Percentiles rank a stretch among this genome's conserved stretches.
Conservation (phyloP, 371 early-diverging fungal genomes). For the Circinella minor region DNA sequence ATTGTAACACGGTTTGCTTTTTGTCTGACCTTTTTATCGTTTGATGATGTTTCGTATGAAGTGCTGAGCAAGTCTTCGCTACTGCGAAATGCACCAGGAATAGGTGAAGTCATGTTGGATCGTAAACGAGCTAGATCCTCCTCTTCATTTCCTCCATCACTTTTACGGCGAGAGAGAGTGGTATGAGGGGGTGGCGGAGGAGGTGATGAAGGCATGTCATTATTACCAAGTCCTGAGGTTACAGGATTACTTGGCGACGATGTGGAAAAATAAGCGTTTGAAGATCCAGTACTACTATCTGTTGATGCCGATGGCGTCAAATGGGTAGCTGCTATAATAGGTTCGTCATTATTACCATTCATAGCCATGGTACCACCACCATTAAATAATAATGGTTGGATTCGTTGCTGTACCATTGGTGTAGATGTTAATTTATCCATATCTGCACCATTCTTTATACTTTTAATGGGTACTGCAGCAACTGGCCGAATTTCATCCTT, state of each 20-base stretch:
- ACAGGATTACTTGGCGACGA: slow-evolving; percentile 3
- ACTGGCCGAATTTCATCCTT: slow-evolving; percentile 41
- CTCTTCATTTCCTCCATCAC: slow-evolving; percentile 23
- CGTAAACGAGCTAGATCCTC: slow-evolving; percentile 21
- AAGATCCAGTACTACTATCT: slow-evolving; percentile 12
- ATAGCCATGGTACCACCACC: no score
- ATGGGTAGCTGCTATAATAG: not conserved
- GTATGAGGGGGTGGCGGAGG: slow-evolving; percentile 28
- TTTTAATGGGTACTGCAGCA: slow-evolving; percentile 25
- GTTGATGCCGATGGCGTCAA: slow-evolving; percentile 20
- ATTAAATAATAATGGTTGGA: not conserved
- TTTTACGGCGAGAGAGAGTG: not conserved
- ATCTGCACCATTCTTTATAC: slow-evolving; percentile 7
- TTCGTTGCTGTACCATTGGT: not conserved
- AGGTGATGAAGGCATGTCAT: slow-evolving; percentile 6
- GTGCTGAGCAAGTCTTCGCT: slow-evolving; percentile 21
- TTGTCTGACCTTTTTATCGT: slow-evolving; percentile 42
- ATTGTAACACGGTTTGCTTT: slow-evolving; percentile 56
- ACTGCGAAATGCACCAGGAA: slow-evolving; percentile 17
- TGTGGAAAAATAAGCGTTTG: slow-evolving; percentile 9
- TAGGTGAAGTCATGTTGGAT: slow-evolving; percentile 14
- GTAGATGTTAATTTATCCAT: slow-evolving; percentile 14
- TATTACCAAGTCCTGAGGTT: not conserved
- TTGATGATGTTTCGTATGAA: not conserved
- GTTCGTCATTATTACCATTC: not conserved